Evolutionary conservation across 1,284 basidiomycete species (phyloP), one percentile per base, ranked within the genome.

Genomic region (Tylopilus sp.): DNA sequence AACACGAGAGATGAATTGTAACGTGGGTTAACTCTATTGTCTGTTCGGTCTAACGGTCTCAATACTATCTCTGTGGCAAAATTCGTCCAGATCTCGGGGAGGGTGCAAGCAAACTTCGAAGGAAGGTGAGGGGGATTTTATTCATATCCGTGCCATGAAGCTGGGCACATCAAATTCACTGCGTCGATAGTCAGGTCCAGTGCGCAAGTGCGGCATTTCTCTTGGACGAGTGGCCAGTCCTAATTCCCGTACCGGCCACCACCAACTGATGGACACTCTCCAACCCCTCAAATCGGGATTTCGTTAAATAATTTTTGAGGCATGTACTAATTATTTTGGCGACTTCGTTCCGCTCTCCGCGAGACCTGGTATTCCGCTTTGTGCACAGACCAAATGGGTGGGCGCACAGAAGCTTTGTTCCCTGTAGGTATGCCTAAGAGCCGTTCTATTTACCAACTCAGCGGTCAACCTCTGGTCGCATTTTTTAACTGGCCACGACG

Each of bases 1-100:
- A 57, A 59, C 53, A 60, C 53, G 30, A 66, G 66, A 55, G 75
- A 76, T 49, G 74, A 76, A 63, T 54, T 77, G 52, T 76, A 56
- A 68, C 44, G 57, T 69, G 41, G 56, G 58, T 63, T 35, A 46
- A 49, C 53, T 61, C 41, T 16, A 35, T 59, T 42, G 41, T 54
- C 42, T 52, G 29, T 51, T 47, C 35, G 18, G 46, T 58, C 37
- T 51, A 40, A 49, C 33, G 26, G 33, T 48, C 44, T 61, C 39
- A 52, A 62, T 55, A 37, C 44, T 48, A 59, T 52, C 31, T 48
- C 9, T 45, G 21, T 37, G 38, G 30, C 42, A 23, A 49, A 31
- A 36, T 36, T 29, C 30, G 45, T 52, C 45, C 41, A 51, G 54
- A 42, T 48, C 31, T 46, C 12, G 36, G 25, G 28, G 40, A 33